Conservation (phyloP, 768 basidiomycete species). For the Heimioporus sp. region DNA sequence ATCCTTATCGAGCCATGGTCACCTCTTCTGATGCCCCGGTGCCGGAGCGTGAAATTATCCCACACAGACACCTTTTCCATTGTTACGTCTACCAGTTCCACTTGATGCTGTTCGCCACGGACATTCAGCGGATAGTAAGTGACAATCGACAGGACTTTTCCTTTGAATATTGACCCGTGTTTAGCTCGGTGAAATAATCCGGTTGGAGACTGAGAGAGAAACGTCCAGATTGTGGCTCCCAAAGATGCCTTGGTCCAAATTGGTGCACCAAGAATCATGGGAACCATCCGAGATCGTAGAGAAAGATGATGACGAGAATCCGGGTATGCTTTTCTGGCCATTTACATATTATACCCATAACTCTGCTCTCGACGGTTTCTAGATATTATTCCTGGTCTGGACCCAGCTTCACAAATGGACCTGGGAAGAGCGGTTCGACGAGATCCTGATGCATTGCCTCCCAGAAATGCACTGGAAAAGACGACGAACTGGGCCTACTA, state of each 20-base stretch:
- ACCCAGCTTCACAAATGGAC: slow-evolving; percentile 41
- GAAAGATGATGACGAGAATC: slow-evolving; percentile 67
- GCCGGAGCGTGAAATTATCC: slow-evolving; percentile 42
- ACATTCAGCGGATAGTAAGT: slow-evolving; percentile 36
- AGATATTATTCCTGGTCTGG: slow-evolving; percentile 60
- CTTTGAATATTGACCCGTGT: background rate
- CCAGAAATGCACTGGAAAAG: slow-evolving; percentile 55
- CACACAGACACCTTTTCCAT: slow-evolving; percentile 70
- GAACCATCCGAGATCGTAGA: slow-evolving; percentile 43
- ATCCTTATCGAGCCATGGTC: slow-evolving; percentile 58
- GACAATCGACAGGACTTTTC: background rate
- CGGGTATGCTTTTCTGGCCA: slow-evolving; percentile 33
- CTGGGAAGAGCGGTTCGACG: slow-evolving; percentile 55
- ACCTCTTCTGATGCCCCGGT: slow-evolving; percentile 32
- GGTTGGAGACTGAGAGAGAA: slow-evolving; percentile 49
- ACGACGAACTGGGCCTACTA: slow-evolving; percentile 47
- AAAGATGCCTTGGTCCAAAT: slow-evolving; percentile 23
- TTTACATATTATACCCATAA: background rate
- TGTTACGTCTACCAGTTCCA: slow-evolving; percentile 72
- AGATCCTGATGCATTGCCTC: slow-evolving; percentile 76
- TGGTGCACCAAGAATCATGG: slow-evolving; percentile 46
- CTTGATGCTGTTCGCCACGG: slow-evolving; percentile 36
- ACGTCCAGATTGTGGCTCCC: slow-evolving; percentile 59
- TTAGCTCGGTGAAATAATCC: slow-evolving; percentile 57
- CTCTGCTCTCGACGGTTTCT: background rate